phyloP scores from a whole-genome alignment of 176 grass and related monocot genomes.

The Aegilops tauschii region DNA sequence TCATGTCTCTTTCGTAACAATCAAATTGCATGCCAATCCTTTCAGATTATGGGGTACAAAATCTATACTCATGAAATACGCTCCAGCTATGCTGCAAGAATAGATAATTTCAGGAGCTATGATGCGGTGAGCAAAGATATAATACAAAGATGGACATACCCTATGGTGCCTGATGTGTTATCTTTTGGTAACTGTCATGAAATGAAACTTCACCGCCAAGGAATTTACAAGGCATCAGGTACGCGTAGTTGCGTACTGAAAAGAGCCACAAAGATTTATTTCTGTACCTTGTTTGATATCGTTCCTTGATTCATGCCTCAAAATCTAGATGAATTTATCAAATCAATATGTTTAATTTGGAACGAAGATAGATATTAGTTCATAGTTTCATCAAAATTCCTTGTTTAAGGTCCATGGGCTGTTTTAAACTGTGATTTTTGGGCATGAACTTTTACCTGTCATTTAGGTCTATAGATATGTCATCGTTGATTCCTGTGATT shows the following conservation, averaged over 20 bases:
- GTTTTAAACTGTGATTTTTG: neutral
- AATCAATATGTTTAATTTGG: neutral
- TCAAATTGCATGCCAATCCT: neutral
- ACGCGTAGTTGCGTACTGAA: neutral
- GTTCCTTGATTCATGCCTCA: neutral
- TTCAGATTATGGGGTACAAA: constrained; percentile 98
- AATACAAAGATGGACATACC: constrained; percentile 88
- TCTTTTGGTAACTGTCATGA: constrained; percentile 41
- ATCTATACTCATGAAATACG: constrained; percentile 94
- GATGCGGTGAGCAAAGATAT: constrained; percentile 93
- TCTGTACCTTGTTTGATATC: neutral
- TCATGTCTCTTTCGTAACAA: constrained; percentile 18
- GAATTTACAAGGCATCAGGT: constrained; percentile 89
- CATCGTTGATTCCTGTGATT: neutral
- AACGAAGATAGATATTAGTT: neutral
- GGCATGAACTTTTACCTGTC: neutral
- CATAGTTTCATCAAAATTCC: neutral
- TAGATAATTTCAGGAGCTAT: constrained; percentile 96
- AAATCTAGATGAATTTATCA: neutral
- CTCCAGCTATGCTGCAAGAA: constrained; percentile 80
- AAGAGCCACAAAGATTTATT: neutral
- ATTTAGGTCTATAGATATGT: neutral
- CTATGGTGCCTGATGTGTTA: constrained; percentile 81
- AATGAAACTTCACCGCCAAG: constrained; percentile 69
- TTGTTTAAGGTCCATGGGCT: neutral